Percentiles rank a stretch among this genome's conserved stretches.
phyloP scores from a whole-genome alignment of 805 yeast genomes.

The Pichia nanzhaoensis region DNA sequence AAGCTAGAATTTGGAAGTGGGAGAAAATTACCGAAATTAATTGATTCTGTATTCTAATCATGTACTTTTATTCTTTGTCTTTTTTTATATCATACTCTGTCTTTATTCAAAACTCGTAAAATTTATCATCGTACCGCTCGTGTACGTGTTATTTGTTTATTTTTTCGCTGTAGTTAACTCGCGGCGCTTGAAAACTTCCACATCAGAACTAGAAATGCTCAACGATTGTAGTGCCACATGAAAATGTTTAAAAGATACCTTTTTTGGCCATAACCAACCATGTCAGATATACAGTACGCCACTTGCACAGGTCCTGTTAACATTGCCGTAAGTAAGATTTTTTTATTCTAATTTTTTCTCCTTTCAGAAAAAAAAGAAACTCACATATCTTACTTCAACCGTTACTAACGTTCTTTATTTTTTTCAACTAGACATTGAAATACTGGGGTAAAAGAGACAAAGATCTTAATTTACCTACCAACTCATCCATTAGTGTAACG shows the following conservation, averaged over 20 bases:
- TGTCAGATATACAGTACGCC: conserved; percentile 47
- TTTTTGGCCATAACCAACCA: conserved; percentile 2
- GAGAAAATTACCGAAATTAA: conserved; percentile 30
- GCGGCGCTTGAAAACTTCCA: no score
- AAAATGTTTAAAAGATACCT: no score
- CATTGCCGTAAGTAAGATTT: conserved; percentile 49
- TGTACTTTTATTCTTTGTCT: background rate
- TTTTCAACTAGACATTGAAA: conserved; percentile 59
- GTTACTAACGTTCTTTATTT: background rate
- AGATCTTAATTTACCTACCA: conserved; percentile 85
- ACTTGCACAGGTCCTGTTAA: conserved; percentile 95
- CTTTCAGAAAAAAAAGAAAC: no score
- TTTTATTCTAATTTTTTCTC: background rate
- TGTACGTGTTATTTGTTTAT: no score
- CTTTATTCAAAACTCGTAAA: background rate
- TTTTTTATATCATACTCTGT: background rate
- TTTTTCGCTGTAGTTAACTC: no score
- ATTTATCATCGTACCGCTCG: conserved; percentile 7
- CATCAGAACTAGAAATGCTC: no score
- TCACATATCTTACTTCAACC: no score
- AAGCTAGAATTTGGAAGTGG: conserved; percentile 96
- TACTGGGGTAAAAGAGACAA: conserved; percentile 99
- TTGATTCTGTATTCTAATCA: background rate
- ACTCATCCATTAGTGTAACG: conserved; percentile 92
- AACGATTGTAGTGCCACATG: no score